phyloP scores from a whole-genome alignment of 2,329 filamentous ascomycete species.

The Xylariaceae sp. region DNA sequence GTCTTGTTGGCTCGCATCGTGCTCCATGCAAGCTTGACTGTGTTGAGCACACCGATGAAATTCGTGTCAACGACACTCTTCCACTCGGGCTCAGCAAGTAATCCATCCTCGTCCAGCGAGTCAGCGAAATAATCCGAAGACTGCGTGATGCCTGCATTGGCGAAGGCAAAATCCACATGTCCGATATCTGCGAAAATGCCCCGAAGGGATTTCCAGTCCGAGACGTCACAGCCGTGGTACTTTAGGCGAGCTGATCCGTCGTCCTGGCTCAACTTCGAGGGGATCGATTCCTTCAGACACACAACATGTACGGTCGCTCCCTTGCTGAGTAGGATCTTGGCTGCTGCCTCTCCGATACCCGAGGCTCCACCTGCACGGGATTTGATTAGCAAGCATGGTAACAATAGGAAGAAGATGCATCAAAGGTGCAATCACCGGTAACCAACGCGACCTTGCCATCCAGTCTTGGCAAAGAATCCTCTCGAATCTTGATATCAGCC shows the following conservation, averaged over 20 bases:
- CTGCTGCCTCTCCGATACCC: constrained; percentile 11
- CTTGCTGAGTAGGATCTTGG: constrained; percentile 3
- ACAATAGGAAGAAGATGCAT: not conserved
- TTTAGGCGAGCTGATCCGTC: not conserved
- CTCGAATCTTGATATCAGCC: not conserved
- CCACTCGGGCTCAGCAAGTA: constrained; percentile 27
- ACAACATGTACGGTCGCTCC: constrained; percentile 12
- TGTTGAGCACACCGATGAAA: constrained; percentile 29
- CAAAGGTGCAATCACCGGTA: not conserved
- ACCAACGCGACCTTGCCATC: not conserved
- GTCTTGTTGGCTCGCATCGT: constrained; percentile 23
- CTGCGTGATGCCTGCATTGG: constrained; percentile 34
- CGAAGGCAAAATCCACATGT: constrained; percentile 30
- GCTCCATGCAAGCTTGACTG: constrained; percentile 32
- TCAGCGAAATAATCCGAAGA: constrained; percentile 32
- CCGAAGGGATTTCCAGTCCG: constrained; percentile 26
- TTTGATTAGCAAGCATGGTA: not conserved
- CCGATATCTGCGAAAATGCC: constrained; percentile 21
- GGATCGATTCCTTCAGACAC: not conserved
- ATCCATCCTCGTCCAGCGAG: constrained; percentile 26
- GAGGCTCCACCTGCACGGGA: constrained; percentile 7
- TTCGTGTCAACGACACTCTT: constrained; percentile 35
- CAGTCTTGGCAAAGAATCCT: not conserved
- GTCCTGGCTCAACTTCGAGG: not conserved
- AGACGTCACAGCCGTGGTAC: constrained; percentile 24